Conservation (phyloP, 306 rosid species). For the Gastrolobium villosum region DNA sequence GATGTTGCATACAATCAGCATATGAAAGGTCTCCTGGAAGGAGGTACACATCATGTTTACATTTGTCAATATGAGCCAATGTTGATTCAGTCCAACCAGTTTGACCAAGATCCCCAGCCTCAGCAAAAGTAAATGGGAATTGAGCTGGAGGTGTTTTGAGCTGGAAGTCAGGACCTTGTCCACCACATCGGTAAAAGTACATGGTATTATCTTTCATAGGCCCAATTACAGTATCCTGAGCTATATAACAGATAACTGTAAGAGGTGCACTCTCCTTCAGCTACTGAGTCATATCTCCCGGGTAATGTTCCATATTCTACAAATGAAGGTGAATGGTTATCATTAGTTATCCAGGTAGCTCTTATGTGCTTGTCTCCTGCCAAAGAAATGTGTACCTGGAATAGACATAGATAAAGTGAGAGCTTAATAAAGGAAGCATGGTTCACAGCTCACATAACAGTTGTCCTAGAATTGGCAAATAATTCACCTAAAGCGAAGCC, state of each 20-base stretch:
- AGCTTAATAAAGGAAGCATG: not conserved
- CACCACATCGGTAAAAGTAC: conserved; percentile 86
- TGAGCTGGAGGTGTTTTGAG: conserved; percentile 87
- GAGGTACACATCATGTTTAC: conserved; percentile 84
- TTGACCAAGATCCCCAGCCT: conserved; percentile 96
- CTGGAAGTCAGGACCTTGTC: conserved; percentile 78
- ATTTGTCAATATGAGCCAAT: conserved; percentile 72
- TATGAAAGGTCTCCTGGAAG: conserved; percentile 98
- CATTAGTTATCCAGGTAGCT: conserved; percentile 81
- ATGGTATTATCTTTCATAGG: conserved; percentile 74
- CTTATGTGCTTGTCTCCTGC: conserved; percentile 86
- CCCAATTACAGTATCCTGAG: conserved; percentile 89
- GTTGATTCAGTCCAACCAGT: conserved; percentile 97
- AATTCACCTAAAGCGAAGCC: not conserved
- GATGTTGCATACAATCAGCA: conserved; percentile 83
- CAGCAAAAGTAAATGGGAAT: conserved; percentile 83
- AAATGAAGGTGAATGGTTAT: conserved; percentile 65
- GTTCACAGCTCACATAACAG: conserved; percentile 1
- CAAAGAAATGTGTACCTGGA: conserved; percentile 90
- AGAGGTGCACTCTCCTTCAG: conserved; percentile 82
- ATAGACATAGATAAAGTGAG: conserved; percentile 28
- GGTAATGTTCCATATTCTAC: conserved; percentile 88
- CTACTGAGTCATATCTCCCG: conserved; percentile 64
- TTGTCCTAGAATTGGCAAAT: conserved; percentile 14
- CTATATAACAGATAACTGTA: conserved; percentile 76